These are phyloP conservation scores for Daldinia caldariorum DNA, from an alignment of 495 filamentous ascomycete genomes.

Conservation along the genomic window DNA sequence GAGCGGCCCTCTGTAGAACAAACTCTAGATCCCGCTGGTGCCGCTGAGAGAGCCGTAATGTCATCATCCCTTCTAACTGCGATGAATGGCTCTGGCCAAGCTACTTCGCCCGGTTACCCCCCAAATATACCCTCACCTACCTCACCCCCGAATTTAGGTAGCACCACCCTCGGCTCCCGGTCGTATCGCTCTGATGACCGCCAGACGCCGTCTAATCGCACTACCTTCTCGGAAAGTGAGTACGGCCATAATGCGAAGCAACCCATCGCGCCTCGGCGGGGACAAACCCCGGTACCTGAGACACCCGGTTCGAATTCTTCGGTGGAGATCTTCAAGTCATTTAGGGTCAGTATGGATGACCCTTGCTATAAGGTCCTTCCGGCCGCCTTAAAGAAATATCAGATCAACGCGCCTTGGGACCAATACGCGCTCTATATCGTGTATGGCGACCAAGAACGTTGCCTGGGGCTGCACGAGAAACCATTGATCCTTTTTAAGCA, in stretches of 20 bases:
- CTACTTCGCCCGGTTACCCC: constrained; percentile 68
- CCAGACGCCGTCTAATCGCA: constrained; percentile 57
- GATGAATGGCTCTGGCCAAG: constrained; percentile 70
- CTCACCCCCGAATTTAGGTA: constrained; percentile 67
- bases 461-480: constrained; percentile 88
- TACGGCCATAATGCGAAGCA: constrained; percentile 57
- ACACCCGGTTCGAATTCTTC: constrained; percentile 60
- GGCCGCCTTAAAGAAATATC: constrained; percentile 95
- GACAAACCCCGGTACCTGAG: constrained; percentile 63
- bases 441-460: constrained; percentile 95
- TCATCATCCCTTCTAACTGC: constrained; percentile 80
- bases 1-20: constrained; percentile 66
- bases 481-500: constrained; percentile 97
- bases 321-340: constrained; percentile 98
- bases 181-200: constrained; percentile 60
- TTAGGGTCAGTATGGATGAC: constrained; percentile 96
- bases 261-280: constrained; percentile 54
- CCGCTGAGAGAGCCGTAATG: constrained; percentile 68
- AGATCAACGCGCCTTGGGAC: constrained; percentile 96
- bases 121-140: constrained; percentile 85
- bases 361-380: constrained; percentile 97
- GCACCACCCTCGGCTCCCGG: constrained; percentile 65
- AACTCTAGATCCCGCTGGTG: constrained; percentile 62
- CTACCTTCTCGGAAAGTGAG: constrained; percentile 61
- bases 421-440: constrained; percentile 98